Percentiles rank a stretch among this genome's conserved stretches.
Evolutionary conservation across 805 yeast species (phyloP).

Genomic region (Yueomyces sinensis): DNA sequence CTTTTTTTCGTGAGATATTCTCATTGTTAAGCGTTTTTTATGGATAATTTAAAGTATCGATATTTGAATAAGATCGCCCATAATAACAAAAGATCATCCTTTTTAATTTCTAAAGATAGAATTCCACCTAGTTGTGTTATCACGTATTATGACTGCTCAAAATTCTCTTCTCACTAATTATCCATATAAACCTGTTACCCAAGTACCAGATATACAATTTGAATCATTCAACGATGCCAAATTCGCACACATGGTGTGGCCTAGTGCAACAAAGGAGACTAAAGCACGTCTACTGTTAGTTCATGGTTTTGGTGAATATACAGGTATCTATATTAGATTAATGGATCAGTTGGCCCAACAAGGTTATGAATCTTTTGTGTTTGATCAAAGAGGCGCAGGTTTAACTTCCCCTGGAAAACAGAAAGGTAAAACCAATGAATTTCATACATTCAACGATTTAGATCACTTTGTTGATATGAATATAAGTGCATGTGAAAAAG

Average conservation of each 20-base stretch:
- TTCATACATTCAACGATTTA: conserved; percentile 43
- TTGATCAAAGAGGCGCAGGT: conserved; percentile 71
- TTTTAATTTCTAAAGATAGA: too few species aligned
- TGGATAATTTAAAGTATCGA: too few species aligned
- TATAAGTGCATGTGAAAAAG: conserved; percentile 11
- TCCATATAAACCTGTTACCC: conserved; percentile 14
- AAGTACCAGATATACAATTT: conserved; percentile 11
- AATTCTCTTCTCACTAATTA: too few species aligned
- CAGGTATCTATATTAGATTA: conserved; percentile 34
- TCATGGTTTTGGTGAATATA: conserved; percentile 62
- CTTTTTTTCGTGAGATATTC: too few species aligned
- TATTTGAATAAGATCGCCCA: too few species aligned
- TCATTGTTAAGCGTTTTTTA: too few species aligned
- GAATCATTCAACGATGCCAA: conserved; percentile 17
- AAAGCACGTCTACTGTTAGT: conserved; percentile 47
- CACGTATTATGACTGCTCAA: too few species aligned
- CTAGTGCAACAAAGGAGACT: conserved; percentile 2
- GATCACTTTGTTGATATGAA: conserved; percentile 32
- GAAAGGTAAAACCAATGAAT: conserved; percentile 46
- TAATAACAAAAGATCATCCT: too few species aligned
- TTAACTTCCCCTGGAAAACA: conserved; percentile 41
- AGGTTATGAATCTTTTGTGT: conserved; percentile 57
- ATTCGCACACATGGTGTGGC: conserved; percentile 21
- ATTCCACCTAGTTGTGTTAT: too few species aligned
- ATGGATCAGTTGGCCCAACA: conserved; percentile 36